Conservation (phyloP, 495 filamentous ascomycete species). For the Annulohypoxylon moriforme region DNA sequence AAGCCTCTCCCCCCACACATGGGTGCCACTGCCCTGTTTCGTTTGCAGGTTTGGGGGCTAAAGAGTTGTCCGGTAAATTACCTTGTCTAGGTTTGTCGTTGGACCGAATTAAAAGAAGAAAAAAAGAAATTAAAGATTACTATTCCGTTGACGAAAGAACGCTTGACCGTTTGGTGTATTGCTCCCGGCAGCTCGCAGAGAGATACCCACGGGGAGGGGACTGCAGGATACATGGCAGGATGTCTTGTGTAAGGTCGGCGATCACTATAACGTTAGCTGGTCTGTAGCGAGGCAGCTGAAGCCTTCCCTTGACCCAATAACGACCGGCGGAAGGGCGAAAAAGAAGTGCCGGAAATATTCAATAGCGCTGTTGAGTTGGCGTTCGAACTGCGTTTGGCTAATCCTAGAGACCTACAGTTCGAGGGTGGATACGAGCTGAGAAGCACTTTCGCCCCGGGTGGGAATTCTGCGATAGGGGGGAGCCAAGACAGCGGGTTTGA, state of each 20-base stretch:
- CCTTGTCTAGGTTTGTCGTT: not conserved
- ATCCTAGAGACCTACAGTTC: slow-evolving; percentile 33
- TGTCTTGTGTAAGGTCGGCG: slow-evolving; percentile 32
- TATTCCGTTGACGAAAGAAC: slow-evolving; percentile 1
- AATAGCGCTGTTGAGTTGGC: slow-evolving; percentile 36
- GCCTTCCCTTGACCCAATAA: slow-evolving; percentile 10
- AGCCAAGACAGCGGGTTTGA: not conserved
- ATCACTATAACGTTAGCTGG: slow-evolving; percentile 34
- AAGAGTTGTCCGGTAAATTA: slow-evolving; percentile 23
- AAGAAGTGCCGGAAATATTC: slow-evolving; percentile 28
- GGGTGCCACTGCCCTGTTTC: slow-evolving; percentile 22
- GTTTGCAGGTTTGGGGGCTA: slow-evolving; percentile 15
- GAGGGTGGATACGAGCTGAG: slow-evolving; percentile 34
- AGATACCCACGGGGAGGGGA: slow-evolving; percentile 1
- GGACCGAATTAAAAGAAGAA: not conserved
- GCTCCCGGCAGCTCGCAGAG: slow-evolving; percentile 13
- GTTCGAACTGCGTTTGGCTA: not conserved
- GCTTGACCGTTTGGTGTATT: slow-evolving; percentile 13
- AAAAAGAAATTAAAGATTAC: slow-evolving; percentile 2
- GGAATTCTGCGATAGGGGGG: not conserved
- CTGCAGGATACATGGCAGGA: slow-evolving; percentile 20
- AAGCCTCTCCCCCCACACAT: slow-evolving; percentile 7
- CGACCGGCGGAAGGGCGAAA: slow-evolving; percentile 3
- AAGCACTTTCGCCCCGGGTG: not conserved
- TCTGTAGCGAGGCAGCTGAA: slow-evolving; percentile 25